Evolutionary conservation across 805 yeast species (phyloP), one percentile per base, ranked within the genome.

Genomic region (Blastobotrys terrestris): DNA sequence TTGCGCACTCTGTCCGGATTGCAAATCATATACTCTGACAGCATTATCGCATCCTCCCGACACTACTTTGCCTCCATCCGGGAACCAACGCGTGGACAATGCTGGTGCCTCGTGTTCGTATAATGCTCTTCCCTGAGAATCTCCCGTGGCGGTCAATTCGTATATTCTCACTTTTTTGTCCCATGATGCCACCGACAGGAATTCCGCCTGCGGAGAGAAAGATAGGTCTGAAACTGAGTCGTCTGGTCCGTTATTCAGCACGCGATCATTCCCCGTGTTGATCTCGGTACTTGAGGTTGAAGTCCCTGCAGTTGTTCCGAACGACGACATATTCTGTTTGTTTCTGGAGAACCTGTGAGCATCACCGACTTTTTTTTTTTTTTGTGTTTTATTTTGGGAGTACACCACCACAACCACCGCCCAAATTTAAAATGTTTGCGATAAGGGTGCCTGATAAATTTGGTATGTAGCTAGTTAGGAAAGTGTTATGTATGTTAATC

Each of bases 101-200:
- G 87, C 96, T 0, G 98, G 97, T 0, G 80, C 97, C 39, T 84
- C 87, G 66, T 92, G 97, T 64, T 87, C 95, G 68, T 78, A 91
- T 63, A 91, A 67, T 0, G 97, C 97, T 48, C 96, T 73, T 6
- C 96, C 97, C 62, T 87, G 94, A 26, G 88, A 82, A 52, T 80
- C 79, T 3, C 97, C 97, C 41, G 79, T 77, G 51, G 77, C 74
- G 44, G 83, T 77, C 15, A 91, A 81, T 68, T 94, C 98, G 75
- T 94, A 94, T 52, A 94, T 84, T 56, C 98, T 78, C 43, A 89
- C 97, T 66, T 89, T 90, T 62, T 85, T 87, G 70, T 94, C 99
- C 99, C 99, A 94, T 15, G 95, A 84, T 15, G 95, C 79, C 2
- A 82, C 94, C 2, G 95, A 80, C 55, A 94, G 67, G 54, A 81